Conservation (phyloP, 495 filamentous ascomycete species). For the Penicillium diatomitis region DNA sequence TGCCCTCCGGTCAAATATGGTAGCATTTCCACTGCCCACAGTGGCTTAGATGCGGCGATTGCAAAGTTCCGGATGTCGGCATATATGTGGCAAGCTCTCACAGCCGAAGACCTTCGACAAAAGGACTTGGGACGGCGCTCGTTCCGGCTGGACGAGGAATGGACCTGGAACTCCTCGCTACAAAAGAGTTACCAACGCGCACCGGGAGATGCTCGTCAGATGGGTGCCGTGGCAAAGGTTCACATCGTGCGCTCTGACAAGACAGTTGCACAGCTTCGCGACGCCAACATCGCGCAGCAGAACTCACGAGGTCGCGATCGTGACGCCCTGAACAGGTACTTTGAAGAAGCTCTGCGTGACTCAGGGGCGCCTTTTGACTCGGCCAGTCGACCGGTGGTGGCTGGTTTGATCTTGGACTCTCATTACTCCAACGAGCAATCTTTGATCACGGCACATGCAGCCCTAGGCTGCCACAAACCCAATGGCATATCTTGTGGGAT, state of each 20-base stretch:
- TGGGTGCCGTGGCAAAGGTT: constrained; percentile 34
- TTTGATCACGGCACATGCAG: constrained; percentile 33
- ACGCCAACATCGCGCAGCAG: constrained; percentile 24
- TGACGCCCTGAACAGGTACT: constrained; percentile 29
- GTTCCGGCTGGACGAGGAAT: constrained; percentile 44
- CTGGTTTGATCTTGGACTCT: neutral
- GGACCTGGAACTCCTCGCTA: constrained; percentile 27
- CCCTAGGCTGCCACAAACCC: constrained; percentile 32
- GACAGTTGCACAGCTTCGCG: constrained; percentile 31
- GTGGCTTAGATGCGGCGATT: constrained; percentile 33
- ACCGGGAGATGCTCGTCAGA: constrained; percentile 7
- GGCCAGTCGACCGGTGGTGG: neutral
- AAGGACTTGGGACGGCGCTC: constrained; percentile 39
- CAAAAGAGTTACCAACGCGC: constrained; percentile 1
- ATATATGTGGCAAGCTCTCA: constrained; percentile 44
- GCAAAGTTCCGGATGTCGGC: constrained; percentile 42
- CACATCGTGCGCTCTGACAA: constrained; percentile 35
- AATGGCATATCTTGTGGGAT: constrained; percentile 35
- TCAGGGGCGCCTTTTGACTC: neutral
- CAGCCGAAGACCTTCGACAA: constrained; percentile 38
- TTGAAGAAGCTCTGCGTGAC: constrained; percentile 5
- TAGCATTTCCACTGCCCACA: constrained; percentile 25
- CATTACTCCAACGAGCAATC: constrained; percentile 22
- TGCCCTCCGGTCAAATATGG: constrained; percentile 27
- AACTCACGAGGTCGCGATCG: constrained; percentile 18